Conservation (phyloP, 129 eudicot species). For the Escallonia herrerae region DNA sequence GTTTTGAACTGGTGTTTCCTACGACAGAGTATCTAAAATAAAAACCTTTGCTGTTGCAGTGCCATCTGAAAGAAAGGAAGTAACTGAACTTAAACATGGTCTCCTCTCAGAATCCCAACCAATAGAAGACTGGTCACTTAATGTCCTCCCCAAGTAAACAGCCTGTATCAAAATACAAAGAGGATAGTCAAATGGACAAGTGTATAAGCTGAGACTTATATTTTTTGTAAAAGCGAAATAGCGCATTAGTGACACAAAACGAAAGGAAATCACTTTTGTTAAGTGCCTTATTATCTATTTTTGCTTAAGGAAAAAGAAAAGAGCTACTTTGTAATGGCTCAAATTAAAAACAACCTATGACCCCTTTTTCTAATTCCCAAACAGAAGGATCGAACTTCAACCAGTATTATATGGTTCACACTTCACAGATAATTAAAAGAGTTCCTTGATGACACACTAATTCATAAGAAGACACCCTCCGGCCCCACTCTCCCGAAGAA, state of each 20-base stretch:
- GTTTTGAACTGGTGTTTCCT: too few species aligned
- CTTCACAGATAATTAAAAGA: too few species aligned
- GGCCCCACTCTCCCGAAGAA: too few species aligned
- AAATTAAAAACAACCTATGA: too few species aligned
- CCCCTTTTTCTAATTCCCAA: too few species aligned
- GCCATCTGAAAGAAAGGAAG: constrained; percentile 22
- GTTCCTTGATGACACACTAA: too few species aligned
- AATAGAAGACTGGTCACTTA: constrained; percentile 22
- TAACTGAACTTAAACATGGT: constrained; percentile 22
- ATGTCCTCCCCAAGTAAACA: constrained; percentile 17
- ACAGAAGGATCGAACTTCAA: too few species aligned
- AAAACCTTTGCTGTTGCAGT: constrained; percentile 27
- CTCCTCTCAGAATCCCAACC: constrained; percentile 35
- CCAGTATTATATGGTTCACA: too few species aligned
- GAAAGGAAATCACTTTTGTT: not conserved
- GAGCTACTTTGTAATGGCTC: not conserved
- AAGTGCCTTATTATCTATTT: not conserved
- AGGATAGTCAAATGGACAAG: too few species aligned
- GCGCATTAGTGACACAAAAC: not conserved
- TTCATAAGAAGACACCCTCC: too few species aligned
- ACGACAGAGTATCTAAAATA: not conserved
- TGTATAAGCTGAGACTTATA: too few species aligned
- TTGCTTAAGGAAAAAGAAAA: not conserved
- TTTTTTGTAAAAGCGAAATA: too few species aligned
- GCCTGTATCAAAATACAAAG: constrained; percentile 14